A percentile compares a stretch with the other conserved stretches of the same genome.
Conservation (phyloP, 495 filamentous ascomycete species). For the Podospora didyma region DNA sequence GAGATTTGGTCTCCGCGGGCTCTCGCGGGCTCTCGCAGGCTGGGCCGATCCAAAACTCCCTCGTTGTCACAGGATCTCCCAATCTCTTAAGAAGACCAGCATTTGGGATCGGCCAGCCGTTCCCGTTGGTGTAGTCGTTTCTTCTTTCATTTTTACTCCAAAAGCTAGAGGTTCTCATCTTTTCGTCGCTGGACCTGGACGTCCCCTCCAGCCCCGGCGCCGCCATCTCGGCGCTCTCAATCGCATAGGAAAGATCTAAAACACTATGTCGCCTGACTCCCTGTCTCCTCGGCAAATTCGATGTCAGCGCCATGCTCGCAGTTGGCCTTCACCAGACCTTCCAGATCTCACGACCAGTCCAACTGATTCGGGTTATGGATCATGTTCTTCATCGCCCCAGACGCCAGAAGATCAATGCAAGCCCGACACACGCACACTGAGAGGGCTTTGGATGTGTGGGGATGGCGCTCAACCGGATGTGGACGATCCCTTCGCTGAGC, state of each 20-base stretch:
- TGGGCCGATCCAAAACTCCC: too few relatives aligned
- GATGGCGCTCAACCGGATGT: slow-evolving; percentile 25
- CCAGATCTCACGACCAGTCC: slow-evolving; percentile 10
- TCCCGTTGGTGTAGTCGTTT: background rate
- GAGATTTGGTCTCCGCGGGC: background rate
- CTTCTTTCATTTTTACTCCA: background rate
- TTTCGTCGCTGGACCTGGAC: background rate
- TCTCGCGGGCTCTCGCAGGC: too few relatives aligned
- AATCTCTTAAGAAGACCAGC: too few relatives aligned
- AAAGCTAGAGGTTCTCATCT: background rate
- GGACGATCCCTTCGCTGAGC: slow-evolving; percentile 19
- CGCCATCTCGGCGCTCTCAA: background rate
- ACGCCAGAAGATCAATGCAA: background rate
- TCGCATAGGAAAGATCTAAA: background rate
- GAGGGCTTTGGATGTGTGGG: slow-evolving; percentile 10
- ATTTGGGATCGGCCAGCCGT: background rate
- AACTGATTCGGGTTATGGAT: slow-evolving; percentile 26
- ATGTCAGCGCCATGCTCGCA: slow-evolving; percentile 8
- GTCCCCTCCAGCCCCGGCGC: background rate
- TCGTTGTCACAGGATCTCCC: background rate
- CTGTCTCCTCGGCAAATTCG: slow-evolving; percentile 5
- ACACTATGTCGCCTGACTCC: background rate
- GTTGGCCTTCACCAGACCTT: too few relatives aligned
- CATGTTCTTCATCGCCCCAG: slow-evolving; percentile 7
- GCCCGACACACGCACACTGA: background rate